These are phyloP conservation scores for Backusella tarrabulga DNA, from an alignment of 192 early-diverging fungal species.

Conservation along the genomic window DNA sequence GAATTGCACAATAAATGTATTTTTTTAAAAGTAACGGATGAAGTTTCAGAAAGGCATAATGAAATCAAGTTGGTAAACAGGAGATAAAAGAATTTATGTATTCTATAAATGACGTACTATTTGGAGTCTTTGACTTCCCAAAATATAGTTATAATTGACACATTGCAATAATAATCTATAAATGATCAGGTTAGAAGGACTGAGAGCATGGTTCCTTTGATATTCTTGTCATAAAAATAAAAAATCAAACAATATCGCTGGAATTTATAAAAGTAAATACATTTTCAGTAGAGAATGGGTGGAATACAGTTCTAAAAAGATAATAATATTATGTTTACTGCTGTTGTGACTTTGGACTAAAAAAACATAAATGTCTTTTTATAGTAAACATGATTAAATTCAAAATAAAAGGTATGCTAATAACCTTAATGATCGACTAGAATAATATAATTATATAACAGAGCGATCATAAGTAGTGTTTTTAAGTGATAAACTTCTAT, in stretches of 20 bases:
- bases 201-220: no score
- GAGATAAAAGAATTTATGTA: background rate
- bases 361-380: background rate
- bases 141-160: background rate
- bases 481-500: background rate
- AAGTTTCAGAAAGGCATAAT: background rate
- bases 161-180: no score
- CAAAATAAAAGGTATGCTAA: background rate
- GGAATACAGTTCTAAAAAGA: no score
- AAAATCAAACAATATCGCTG: no score
- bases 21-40: background rate
- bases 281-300: no score
- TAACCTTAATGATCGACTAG: background rate
- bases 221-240: no score
- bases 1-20: background rate
- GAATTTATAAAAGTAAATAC: no score
- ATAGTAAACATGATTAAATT: background rate
- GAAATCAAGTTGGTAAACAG: background rate
- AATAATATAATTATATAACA: background rate
- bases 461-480: background rate
- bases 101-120: background rate
- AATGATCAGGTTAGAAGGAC: no score
- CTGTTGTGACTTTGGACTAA: background rate
- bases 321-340: background rate
- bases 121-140: background rate